Evolutionary conservation across 208 protist genomes (phyloP).

Genomic region (Trypanosoma vivax): DNA sequence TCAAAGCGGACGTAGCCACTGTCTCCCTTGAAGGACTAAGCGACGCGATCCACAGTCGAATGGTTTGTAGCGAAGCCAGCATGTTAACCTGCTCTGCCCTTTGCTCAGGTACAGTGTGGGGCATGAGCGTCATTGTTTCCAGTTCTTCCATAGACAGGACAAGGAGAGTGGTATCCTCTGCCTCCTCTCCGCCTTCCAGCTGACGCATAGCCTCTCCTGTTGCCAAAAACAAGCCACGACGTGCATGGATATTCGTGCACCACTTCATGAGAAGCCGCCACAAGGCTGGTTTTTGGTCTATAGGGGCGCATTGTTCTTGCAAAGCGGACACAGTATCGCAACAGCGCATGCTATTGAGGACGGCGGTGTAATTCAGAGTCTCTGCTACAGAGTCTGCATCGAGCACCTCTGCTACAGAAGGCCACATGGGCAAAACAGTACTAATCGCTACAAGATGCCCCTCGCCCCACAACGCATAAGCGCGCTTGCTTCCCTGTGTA

Average conservation of each 20-base stretch:
- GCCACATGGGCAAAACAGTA: conserved; percentile 4
- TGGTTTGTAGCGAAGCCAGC: conserved; percentile 10
- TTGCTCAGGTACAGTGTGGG: conserved; percentile 1
- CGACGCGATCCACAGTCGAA: conserved; percentile 16
- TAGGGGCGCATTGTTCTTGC: not conserved
- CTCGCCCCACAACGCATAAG: conserved; percentile 8
- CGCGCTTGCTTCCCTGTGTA: not conserved
- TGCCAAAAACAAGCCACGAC: conserved; percentile 24
- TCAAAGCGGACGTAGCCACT: not conserved
- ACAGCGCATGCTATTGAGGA: conserved; percentile 9
- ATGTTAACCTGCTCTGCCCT: not conserved
- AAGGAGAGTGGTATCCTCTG: conserved; percentile 1
- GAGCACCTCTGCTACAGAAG: conserved; percentile 8
- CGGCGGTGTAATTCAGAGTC: conserved; percentile 3
- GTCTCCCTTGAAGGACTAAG: not conserved
- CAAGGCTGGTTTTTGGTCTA: not conserved
- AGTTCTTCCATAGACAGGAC: conserved; percentile 23
- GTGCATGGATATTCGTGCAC: conserved; percentile 24
- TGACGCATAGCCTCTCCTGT: conserved; percentile 18
- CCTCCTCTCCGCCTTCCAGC: conserved; percentile 1
- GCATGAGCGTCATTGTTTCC: not conserved
- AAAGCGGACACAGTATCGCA: not conserved
- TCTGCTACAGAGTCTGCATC: not conserved
- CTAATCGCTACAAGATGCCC: conserved; percentile 19
- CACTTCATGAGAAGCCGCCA: conserved; percentile 40